Base-by-base conservation (phyloP, 805 yeast genomes). In the Diddensiella caesifluorescens region DNA sequence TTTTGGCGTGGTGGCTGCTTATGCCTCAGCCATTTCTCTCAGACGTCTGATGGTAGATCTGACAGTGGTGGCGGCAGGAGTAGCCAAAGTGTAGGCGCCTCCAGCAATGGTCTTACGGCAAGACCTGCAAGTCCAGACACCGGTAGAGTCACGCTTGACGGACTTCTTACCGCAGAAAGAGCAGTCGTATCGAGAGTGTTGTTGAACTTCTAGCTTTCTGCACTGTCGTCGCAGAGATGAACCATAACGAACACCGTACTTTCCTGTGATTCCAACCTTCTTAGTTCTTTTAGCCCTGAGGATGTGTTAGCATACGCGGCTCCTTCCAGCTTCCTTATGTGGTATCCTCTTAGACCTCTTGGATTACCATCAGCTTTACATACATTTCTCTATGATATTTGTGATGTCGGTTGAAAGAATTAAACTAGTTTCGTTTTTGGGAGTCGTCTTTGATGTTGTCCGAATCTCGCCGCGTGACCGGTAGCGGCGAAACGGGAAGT, bases 221-320 rank as follows among this genome's bases (percentile, higher is more conserved):
- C 95, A 85, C 77, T 88, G 97, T 78, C 97, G 87, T 84, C 99
- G 90, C 74, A 92, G 80, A 57, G 99, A 94, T 65, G 98, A 90
- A 89, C 99, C 69, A 80, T 92, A 92, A 82, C 99, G 89, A 78
- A 92, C 97, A 87, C 99, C 99, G 83, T 87, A 92, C 80, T 94
- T 94, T 83, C 99, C 99, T 73, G 99, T 92, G 81, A 92, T 92
- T 75, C 99, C 99, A 73, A 92, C 99, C 87, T 92, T 92, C 95
- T 92, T 92, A 64, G 99, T 92, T 85, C 99, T 90, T 79, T 94
- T 92, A 75, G 98, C 85, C 99, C 95, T 87, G 63, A n/a, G n/a
- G n/a, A n/a, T n/a, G n/a, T n/a, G n/a, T n/a, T n/a, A n/a, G n/a
- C n/a, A n/a, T n/a, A n/a, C n/a, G n/a, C n/a, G n/a, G n/a, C n/a